These are phyloP conservation scores for Fusarium sarcochroum DNA, from an alignment of 2,329 filamentous ascomycete genomes.

Conservation along the genomic window DNA sequence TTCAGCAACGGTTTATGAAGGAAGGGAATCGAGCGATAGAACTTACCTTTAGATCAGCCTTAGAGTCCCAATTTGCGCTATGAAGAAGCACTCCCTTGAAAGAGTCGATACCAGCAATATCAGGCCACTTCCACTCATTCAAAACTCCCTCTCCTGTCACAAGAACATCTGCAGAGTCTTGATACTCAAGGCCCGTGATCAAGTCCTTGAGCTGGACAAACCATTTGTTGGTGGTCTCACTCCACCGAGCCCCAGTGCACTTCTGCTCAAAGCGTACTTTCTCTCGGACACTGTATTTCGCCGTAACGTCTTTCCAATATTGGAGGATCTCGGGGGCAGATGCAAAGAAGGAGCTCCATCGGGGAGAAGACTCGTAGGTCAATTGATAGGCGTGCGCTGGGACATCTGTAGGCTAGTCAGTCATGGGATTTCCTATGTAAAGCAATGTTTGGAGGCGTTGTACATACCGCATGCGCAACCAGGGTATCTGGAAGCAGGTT, in stretches of 20 bases:
- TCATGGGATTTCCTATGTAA: too few species aligned
- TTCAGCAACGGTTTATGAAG: neutral
- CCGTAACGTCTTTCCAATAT: constrained; percentile 17
- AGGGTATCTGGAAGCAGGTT: neutral
- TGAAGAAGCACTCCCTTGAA: constrained; percentile 13
- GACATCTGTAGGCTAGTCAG: neutral
- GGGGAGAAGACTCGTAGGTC: constrained; percentile 6
- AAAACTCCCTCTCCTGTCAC: constrained; percentile 16
- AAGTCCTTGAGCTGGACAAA: constrained; percentile 19
- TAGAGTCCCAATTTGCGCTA: constrained; percentile 19
- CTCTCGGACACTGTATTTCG: constrained; percentile 5
- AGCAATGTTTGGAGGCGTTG: fast-evolving
- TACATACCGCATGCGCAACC: constrained; percentile 15
- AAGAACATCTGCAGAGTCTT: constrained; percentile 16
- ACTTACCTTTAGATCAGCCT: constrained; percentile 4
- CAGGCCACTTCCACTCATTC: constrained; percentile 28
- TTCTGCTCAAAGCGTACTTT: constrained; percentile 19
- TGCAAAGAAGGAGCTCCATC: constrained; percentile 25
- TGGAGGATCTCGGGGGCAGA: constrained; percentile 20
- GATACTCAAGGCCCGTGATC: neutral
- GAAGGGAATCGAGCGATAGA: fast-evolving
- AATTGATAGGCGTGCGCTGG: constrained; percentile 22
- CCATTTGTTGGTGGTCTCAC: constrained; percentile 6
- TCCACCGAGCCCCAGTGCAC: constrained; percentile 4
- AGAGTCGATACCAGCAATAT: constrained; percentile 1